These are phyloP conservation scores for Rhodotorula graminis DNA, from an alignment of 768 basidiomycete genomes.

Conservation along the genomic window DNA sequence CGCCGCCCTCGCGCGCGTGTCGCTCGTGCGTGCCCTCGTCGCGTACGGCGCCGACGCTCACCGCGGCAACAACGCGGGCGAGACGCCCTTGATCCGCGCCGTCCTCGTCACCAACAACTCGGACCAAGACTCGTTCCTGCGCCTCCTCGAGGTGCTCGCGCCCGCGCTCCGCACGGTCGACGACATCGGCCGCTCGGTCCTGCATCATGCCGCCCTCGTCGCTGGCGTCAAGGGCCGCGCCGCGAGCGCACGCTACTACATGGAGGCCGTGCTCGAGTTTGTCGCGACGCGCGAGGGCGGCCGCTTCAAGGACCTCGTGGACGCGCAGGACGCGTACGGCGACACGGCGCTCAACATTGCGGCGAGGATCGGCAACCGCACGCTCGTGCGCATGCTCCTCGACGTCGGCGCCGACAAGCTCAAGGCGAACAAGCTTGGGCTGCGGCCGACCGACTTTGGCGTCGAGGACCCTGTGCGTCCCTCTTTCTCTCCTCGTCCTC, in stretches of 20 bases:
- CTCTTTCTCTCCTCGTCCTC: constrained; percentile 6
- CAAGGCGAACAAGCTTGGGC: constrained; percentile 83
- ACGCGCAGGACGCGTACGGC: constrained; percentile 88
- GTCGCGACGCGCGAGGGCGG: constrained; percentile 65
- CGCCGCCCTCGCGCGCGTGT: constrained; percentile 70
- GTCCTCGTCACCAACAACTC: constrained; percentile 81
- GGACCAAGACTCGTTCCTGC: constrained; percentile 68
- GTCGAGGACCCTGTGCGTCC: constrained; percentile 51
- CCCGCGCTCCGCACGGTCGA: constrained; percentile 82
- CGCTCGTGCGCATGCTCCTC: constrained; percentile 74
- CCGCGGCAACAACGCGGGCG: constrained; percentile 86
- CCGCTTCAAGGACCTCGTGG: constrained; percentile 72
- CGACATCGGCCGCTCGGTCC: constrained; percentile 71
- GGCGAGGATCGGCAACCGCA: constrained; percentile 83
- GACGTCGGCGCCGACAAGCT: constrained; percentile 89
- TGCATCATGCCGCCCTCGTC: constrained; percentile 86
- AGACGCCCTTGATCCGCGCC: constrained; percentile 88
- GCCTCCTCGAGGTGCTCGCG: constrained; percentile 61
- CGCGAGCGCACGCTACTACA: constrained; percentile 76
- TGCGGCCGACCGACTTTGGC: constrained; percentile 91
- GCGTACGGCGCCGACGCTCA: constrained; percentile 76
- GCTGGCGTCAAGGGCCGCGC: constrained; percentile 89
- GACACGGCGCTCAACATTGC: constrained; percentile 95
- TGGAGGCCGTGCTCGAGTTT: constrained; percentile 68
- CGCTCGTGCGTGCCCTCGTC: constrained; percentile 66